Evolutionary conservation across 2,329 filamentous ascomycete species (phyloP), one percentile per base, ranked within the genome.

Genomic region (Xylaria sp.): DNA sequence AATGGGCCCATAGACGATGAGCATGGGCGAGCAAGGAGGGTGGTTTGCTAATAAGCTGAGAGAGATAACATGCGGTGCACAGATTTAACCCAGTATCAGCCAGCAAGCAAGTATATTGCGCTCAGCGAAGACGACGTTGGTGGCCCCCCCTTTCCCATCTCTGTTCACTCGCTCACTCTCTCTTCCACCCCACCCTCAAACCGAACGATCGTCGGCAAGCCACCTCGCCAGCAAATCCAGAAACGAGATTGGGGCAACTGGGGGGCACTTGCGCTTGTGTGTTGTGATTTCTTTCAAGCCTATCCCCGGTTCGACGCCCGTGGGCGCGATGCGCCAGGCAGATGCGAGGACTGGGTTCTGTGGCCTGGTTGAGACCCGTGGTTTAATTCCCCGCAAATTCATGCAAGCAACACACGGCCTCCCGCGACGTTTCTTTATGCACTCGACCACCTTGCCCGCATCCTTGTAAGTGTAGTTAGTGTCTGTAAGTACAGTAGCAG

Each of bases 351-450:
- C 55, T 63, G 55, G 60, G 59, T 62, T 62, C 58, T 37, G 28
- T 56, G 64, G 61, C 68, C 68, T 66, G 67, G 66, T 66, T 67
- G 62, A 64, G 64, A 64, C 65, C 57, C 67, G 60, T 67, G 68
- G 66, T 66, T 54, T 63, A 50, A 25, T 57, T 67, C 71, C 70
- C 71, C 71, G 69, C 70, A 72, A 67, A 73, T 67, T 67, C 64
- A 72, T 72, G 71, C 70, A 73, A 67, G 69, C 68, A 70, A 65
- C 66, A 68, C 69, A 70, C 67, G 64, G 66, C 66, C 50, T 70
- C 68, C 70, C 69, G 66, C 70, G 65, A 69, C 66, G 67, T 68
- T 65, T 70, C 59, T 67, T 63, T 65, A 49, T 64, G 57, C 61
- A 66, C 43, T 56, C 56, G 23, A 55, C 52, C 52, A 43, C 50